Percentiles rank a stretch among this genome's conserved stretches.
Conservation (phyloP, 129 eudicot genomes). For the Gnaphalium uliginosum region DNA sequence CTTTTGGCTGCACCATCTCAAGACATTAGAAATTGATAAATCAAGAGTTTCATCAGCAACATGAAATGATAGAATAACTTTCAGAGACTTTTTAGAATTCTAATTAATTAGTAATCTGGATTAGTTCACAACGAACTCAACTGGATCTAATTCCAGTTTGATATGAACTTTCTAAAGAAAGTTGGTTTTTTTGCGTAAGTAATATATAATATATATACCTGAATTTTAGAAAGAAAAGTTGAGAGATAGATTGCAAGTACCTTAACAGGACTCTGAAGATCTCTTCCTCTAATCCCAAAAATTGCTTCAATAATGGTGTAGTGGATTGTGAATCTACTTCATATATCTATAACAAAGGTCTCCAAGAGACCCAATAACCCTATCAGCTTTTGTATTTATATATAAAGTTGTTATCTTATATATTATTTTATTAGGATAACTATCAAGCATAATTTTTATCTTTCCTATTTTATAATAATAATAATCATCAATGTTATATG, state of each 20-base stretch:
- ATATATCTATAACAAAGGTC: background rate
- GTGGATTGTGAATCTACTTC: background rate
- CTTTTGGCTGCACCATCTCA: background rate
- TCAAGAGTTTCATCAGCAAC: background rate
- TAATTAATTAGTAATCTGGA: background rate
- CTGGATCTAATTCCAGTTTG: background rate
- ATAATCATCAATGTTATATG: too few relatives aligned
- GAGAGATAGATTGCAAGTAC: background rate
- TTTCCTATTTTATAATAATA: too few relatives aligned
- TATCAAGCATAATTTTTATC: background rate
- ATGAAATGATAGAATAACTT: background rate
- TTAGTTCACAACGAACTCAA: background rate
- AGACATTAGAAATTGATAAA: too few relatives aligned
- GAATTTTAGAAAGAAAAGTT: background rate
- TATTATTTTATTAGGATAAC: background rate
- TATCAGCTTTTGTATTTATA: background rate
- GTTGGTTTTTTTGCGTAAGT: background rate
- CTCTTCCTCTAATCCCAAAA: background rate
- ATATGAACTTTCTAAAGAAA: background rate
- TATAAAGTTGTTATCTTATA: background rate
- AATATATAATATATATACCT: background rate
- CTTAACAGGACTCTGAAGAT: background rate
- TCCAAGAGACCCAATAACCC: background rate
- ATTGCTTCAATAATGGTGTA: background rate
- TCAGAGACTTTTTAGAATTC: background rate